phyloP scores from a whole-genome alignment of 139 green algal genomes.

The Volvox africanus region DNA sequence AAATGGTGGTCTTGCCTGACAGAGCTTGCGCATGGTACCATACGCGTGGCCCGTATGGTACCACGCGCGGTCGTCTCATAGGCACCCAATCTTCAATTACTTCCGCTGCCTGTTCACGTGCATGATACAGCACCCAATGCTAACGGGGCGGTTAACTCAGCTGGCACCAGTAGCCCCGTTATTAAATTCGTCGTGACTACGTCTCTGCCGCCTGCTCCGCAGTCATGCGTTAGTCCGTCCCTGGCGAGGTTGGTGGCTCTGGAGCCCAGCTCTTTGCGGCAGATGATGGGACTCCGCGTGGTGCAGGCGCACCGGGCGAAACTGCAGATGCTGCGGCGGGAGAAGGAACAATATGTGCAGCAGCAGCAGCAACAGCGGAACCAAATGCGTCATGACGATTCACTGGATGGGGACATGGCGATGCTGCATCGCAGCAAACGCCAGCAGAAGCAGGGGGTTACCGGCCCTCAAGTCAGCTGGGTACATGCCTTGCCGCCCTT shows the following conservation, averaged over 20 bases:
- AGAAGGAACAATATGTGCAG: background rate
- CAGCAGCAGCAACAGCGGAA: constrained; percentile 2
- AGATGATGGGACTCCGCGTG: constrained; percentile 63
- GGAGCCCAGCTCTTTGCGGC: constrained; percentile 75
- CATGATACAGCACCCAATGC: too few relatives aligned
- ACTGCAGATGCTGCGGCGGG: background rate
- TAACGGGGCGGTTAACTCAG: too few relatives aligned
- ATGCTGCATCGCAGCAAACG: background rate
- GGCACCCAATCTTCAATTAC: too few relatives aligned
- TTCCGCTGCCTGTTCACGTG: too few relatives aligned
- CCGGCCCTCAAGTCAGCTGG: constrained; percentile 21
- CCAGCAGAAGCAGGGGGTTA: background rate
- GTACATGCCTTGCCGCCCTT: constrained; percentile 11
- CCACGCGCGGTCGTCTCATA: too few relatives aligned
- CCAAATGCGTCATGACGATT: background rate
- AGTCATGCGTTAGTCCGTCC: constrained; percentile 57
- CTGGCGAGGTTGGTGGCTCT: constrained; percentile 64
- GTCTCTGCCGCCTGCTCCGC: background rate
- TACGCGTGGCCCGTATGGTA: too few relatives aligned
- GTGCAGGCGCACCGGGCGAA: constrained; percentile 18
- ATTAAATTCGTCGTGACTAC: background rate
- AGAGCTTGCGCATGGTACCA: too few relatives aligned
- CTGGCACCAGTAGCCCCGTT: too few relatives aligned
- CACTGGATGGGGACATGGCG: background rate
- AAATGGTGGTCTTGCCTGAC: too few relatives aligned